Percentiles rank a stretch among this genome's conserved stretches.
phyloP scores from a whole-genome alignment of 768 basidiomycete genomes.

The Galerina sulciceps region DNA sequence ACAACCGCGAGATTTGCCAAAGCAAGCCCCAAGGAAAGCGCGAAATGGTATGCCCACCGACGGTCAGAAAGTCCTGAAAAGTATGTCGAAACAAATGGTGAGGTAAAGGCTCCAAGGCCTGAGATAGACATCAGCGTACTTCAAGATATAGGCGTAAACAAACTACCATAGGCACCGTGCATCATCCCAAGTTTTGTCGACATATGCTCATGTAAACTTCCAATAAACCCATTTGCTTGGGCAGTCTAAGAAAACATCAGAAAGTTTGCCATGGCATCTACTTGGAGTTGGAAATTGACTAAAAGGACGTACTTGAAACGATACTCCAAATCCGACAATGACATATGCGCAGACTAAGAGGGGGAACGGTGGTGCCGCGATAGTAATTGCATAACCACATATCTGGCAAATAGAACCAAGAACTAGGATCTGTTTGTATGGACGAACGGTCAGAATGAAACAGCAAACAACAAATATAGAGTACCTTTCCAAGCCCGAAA shows the following conservation, averaged over 20 bases:
- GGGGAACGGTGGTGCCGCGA: constrained; percentile 65
- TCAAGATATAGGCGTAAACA: background rate
- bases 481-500: constrained; percentile 48
- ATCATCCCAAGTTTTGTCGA: constrained; percentile 70
- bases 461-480: background rate
- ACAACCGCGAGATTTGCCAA: constrained; percentile 55
- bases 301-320: constrained; percentile 42
- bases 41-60: constrained; percentile 79
- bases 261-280: no score
- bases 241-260: constrained; percentile 56
- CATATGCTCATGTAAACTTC: constrained; percentile 56
- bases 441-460: background rate
- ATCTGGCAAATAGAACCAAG: constrained; percentile 54
- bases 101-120: constrained; percentile 66
- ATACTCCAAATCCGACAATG: constrained; percentile 47
- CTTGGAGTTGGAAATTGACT: no score
- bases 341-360: constrained; percentile 52
- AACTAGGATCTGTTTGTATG: constrained; percentile 15
- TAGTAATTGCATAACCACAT: constrained; percentile 53
- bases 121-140: background rate
- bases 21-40: constrained; percentile 66
- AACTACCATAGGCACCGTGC: constrained; percentile 64
- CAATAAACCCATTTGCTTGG: constrained; percentile 73
- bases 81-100: constrained; percentile 81
- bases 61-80: constrained; percentile 54